Evolutionary conservation across 805 yeast species (phyloP).

Genomic region (Zygosaccharomyces bailii): DNA sequence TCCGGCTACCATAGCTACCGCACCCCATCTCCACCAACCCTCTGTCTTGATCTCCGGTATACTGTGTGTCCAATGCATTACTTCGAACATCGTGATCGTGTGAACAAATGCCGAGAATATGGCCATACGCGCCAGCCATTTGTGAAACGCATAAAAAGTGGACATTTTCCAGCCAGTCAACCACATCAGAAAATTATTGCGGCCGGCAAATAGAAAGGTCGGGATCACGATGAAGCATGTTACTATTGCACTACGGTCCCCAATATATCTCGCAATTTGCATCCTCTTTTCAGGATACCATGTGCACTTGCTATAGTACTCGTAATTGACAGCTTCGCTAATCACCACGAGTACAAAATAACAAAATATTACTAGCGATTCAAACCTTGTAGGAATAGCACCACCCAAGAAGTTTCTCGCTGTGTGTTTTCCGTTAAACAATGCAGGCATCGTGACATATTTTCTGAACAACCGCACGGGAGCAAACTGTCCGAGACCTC

Average conservation of each 20-base stretch:
- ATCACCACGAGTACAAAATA: slow-evolving; percentile 15
- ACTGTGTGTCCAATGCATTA: slow-evolving; percentile 22
- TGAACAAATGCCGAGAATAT: slow-evolving; percentile 17
- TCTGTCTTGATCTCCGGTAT: slow-evolving; percentile 31
- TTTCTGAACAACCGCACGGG: slow-evolving; percentile 14
- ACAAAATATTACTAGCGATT: slow-evolving; percentile 17
- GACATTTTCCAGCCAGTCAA: slow-evolving; percentile 59
- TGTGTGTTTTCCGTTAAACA: slow-evolving; percentile 11
- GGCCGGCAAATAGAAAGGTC: slow-evolving; percentile 58
- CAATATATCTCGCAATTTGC: slow-evolving; percentile 32
- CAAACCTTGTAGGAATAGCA: slow-evolving; percentile 18
- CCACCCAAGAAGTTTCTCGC: slow-evolving; percentile 11
- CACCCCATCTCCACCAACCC: slow-evolving; percentile 39
- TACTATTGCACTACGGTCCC: slow-evolving; percentile 51
- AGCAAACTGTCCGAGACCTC: slow-evolving; percentile 17
- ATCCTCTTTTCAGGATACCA: slow-evolving; percentile 7
- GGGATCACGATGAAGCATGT: slow-evolving; percentile 49
- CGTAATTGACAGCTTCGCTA: slow-evolving; percentile 13
- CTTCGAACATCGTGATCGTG: slow-evolving; percentile 12
- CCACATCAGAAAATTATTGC: slow-evolving; percentile 62
- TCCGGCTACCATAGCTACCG: slow-evolving; percentile 31
- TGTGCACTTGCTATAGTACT: slow-evolving; percentile 8
- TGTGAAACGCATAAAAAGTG: slow-evolving; percentile 59
- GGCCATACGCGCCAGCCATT: slow-evolving; percentile 52
- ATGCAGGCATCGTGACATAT: slow-evolving; percentile 16